Evolutionary conservation across 1,284 basidiomycete genomes (phyloP).

Genomic region (Singerocomus inundabilis): DNA sequence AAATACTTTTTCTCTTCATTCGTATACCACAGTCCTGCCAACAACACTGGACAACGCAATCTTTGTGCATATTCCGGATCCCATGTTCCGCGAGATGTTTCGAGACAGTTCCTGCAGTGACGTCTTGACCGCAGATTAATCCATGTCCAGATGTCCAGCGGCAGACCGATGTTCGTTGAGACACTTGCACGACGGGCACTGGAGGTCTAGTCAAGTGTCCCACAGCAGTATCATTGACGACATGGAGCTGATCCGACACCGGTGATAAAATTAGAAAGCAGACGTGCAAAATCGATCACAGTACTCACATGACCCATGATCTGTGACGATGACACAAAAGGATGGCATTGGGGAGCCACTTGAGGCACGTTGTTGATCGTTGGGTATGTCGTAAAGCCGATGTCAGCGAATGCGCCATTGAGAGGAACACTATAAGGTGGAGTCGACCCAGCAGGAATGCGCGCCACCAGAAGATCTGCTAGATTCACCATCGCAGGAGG

Average conservation of each 20-base stretch:
- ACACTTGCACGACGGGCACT: not conserved
- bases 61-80: slow-evolving; percentile 7
- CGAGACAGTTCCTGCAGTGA: not conserved
- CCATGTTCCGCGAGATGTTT: slow-evolving; percentile 21
- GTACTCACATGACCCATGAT: slow-evolving; percentile 6
- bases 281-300: not conserved
- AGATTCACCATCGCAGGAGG: not conserved
- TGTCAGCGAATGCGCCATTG: not conserved
- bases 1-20: slow-evolving; percentile 13
- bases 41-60: not conserved
- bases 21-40: slow-evolving; percentile 12
- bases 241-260: not conserved
- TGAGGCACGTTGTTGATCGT: not conserved
- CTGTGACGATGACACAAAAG: not conserved
- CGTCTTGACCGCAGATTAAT: slow-evolving; percentile 4
- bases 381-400: not conserved
- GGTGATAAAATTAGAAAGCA: not conserved
- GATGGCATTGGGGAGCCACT: not conserved
- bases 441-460: not conserved
- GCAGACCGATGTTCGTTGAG: not conserved
- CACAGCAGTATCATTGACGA: not conserved
- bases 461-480: not conserved
- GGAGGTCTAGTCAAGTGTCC: not conserved
- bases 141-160: slow-evolving; percentile 7
- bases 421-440: not conserved